phyloP scores from a whole-genome alignment of 345 rosid species.

The Populus ilicifolia region DNA sequence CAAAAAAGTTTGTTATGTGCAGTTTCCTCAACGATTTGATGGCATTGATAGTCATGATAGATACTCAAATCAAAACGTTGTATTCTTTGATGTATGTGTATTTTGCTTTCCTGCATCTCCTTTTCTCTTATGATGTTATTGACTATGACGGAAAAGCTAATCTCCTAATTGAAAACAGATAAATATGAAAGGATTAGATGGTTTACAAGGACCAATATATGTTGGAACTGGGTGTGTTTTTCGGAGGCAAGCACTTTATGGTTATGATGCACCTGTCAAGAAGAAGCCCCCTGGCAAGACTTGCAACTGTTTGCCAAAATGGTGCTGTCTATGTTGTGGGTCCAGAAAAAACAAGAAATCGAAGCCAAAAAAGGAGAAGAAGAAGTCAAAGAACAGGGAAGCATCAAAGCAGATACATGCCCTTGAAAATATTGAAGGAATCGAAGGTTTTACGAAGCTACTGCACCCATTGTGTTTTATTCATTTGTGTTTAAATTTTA shows the following conservation, averaged over 20 bases:
- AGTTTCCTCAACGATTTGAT: slow-evolving; percentile 98
- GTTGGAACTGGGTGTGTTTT: slow-evolving; percentile 98
- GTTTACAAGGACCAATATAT: slow-evolving; percentile 94
- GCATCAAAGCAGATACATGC: slow-evolving; percentile 90
- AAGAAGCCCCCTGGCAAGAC: slow-evolving; percentile 88
- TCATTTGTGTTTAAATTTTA: neutral
- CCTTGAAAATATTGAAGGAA: slow-evolving; percentile 73
- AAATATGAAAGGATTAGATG: slow-evolving; percentile 98
- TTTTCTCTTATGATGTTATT: neutral
- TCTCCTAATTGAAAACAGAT: slow-evolving; percentile 46
- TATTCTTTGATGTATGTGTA: slow-evolving; percentile 87
- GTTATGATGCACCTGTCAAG: slow-evolving; percentile 80
- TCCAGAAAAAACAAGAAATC: slow-evolving; percentile 68
- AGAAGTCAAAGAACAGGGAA: slow-evolving; percentile 66
- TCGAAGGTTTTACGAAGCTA: slow-evolving; percentile 43
- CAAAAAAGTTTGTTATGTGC: slow-evolving; percentile 93
- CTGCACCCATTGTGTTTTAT: neutral
- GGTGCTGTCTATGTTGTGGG: slow-evolving; percentile 77
- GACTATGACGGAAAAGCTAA: neutral
- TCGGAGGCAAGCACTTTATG: slow-evolving; percentile 91
- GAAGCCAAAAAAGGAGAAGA: slow-evolving; percentile 53
- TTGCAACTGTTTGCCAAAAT: slow-evolving; percentile 95
- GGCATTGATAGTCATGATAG: slow-evolving; percentile 97
- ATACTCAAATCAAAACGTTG: slow-evolving; percentile 91
- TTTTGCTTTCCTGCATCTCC: neutral